Base-by-base conservation (phyloP, 2,329 filamentous ascomycete genomes). In the Chalaropsis ovoidea region DNA sequence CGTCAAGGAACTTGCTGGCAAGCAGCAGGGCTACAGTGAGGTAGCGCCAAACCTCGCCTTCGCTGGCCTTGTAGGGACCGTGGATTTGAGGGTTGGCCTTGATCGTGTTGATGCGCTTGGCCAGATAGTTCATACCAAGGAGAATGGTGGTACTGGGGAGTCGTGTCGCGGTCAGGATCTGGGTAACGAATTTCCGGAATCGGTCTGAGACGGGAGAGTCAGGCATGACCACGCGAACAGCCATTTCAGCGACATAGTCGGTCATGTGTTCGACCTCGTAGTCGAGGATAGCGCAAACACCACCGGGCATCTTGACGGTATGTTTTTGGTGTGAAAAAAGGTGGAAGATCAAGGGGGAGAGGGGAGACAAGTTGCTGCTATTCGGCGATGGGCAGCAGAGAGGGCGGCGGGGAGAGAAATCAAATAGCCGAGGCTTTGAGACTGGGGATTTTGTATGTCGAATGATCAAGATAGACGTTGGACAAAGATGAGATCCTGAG, bases 221-320 rank as follows among this genome's bases (percentile, higher is more conserved):
- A 8, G 81, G 81, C 67, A 80, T 79, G 52, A 84, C 80, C 42
- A 85, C 76, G 56, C 82, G 80, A 27, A 80, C 82, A 68, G 91
- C 86, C 85, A 93, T 95, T 74, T 95, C 89, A 69, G 90, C 87
- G 74, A 96, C 91, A 76, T 95, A 96, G 74, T 95, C 90, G 69
- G 90, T 88, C 92, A 96, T 96, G 75, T 88, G 81, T 74, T 95
- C 90, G 85, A 96, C 93, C 77, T 96, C 91, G 75, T 96, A 96
- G 80, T 96, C 92, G 76, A 96, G 84, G 77, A 95, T 89, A 72
- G 90, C 90, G 71, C 92, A 94, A 47, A 96, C 92, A 71, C 92
- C 92, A 74, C 92, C 91, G 69, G 82, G 79, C 82, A 85, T 85
- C 72, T 77, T 84, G 78, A 72, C 70, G 72, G 72, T 70, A 19